Evolutionary conservation across 176 grass and related monocot genomes (phyloP).

Genomic region (Themeda triandra): DNA sequence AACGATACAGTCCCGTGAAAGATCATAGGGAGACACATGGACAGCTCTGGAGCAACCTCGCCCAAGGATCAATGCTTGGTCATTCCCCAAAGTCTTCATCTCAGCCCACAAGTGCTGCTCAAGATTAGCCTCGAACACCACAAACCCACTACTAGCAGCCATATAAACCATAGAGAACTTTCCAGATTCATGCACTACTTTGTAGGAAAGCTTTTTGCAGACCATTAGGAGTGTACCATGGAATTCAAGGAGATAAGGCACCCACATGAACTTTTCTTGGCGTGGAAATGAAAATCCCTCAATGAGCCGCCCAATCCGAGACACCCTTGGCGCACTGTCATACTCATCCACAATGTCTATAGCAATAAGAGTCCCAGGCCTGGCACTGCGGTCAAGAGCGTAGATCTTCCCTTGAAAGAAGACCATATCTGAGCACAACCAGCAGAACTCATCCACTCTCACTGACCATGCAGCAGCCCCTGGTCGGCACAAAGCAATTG

Average conservation of each 20-base stretch:
- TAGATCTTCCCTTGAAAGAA: constrained; percentile 8
- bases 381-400: neutral
- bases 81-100: neutral
- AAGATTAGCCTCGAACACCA: neutral
- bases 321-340: no score
- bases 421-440: neutral
- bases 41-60: constrained; percentile 8
- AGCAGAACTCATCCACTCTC: neutral
- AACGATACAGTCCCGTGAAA: neutral
- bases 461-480: neutral
- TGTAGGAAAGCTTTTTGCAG: neutral
- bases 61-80: neutral
- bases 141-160: neutral
- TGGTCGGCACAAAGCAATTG: neutral
- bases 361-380: neutral
- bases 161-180: neutral
- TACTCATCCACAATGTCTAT: no score
- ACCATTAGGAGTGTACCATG: neutral
- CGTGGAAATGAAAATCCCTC: neutral
- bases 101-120: neutral
- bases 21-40: neutral
- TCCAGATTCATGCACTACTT: no score
- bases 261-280: neutral
- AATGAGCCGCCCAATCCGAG: neutral
- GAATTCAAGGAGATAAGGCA: neutral